Evolutionary conservation across 257 asterid genomes (phyloP).

Genomic region (Fraxinus americana): DNA sequence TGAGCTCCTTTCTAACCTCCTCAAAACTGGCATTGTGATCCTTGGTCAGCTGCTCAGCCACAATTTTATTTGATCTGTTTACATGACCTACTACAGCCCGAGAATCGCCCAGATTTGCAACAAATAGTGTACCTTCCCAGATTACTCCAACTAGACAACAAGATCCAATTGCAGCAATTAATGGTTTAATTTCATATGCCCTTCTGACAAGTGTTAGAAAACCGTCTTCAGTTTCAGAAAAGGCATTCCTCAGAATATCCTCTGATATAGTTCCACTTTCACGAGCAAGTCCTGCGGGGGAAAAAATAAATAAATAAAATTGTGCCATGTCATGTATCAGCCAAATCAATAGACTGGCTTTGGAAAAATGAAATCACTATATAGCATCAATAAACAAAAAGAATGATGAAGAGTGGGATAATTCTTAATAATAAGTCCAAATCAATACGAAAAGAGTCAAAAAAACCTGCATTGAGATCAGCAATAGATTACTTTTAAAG

Average conservation of each 20-base stretch:
- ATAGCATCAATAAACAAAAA: not conserved
- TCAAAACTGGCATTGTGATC: conserved; percentile 73
- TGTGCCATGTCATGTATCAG: conserved; percentile 15
- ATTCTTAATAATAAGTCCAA: not conserved
- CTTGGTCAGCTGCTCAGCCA: conserved; percentile 70
- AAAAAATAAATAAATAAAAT: not conserved
- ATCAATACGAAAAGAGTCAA: not conserved
- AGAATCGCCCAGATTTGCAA: conserved; percentile 85
- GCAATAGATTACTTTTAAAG: not conserved
- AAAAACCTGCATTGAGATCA: not conserved
- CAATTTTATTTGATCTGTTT: conserved; percentile 48
- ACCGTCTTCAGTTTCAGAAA: conserved; percentile 66
- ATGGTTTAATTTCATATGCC: conserved; percentile 44
- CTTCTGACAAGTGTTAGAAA: conserved; percentile 54
- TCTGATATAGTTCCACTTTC: conserved; percentile 60
- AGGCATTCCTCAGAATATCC: conserved; percentile 52
- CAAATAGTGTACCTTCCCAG: conserved; percentile 57
- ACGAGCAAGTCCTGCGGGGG: conserved; percentile 53
- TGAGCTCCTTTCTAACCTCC: conserved; percentile 72
- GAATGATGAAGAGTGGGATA: not conserved
- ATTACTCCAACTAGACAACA: conserved; percentile 86
- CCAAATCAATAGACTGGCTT: not conserved
- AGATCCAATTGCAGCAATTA: conserved; percentile 63
- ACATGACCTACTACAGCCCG: conserved; percentile 76
- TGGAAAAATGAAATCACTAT: conserved; percentile 6